Conservation (phyloP, 352 stramenopile species). For the Saprolegnia diclina region DNA sequence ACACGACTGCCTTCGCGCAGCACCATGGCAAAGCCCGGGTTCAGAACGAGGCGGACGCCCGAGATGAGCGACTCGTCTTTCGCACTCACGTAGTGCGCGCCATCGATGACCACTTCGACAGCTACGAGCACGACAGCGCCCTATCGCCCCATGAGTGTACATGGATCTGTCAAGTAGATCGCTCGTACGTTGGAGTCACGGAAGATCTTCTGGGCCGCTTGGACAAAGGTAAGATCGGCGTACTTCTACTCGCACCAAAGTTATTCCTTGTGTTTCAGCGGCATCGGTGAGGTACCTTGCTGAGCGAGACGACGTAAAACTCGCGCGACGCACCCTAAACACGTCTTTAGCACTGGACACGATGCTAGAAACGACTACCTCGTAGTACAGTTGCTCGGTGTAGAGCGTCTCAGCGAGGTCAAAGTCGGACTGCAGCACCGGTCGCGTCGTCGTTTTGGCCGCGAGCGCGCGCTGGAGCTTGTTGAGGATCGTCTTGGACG, state of each 20-base stretch:
- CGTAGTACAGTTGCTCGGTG: slow-evolving; percentile 56
- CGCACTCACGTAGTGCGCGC: slow-evolving; percentile 30
- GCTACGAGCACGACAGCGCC: slow-evolving; percentile 72
- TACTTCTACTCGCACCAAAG: slow-evolving; percentile 53
- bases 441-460: not conserved
- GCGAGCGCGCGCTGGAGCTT: not conserved
- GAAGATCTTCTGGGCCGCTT: slow-evolving; percentile 56
- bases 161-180: not conserved
- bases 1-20: slow-evolving; percentile 75
- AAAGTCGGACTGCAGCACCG: not conserved
- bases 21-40: slow-evolving; percentile 63
- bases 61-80: slow-evolving; percentile 38
- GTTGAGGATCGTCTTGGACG: not conserved
- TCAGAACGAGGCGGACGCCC: slow-evolving; percentile 69
- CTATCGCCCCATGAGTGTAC: not conserved
- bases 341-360: not conserved
- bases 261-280: too few relatives aligned
- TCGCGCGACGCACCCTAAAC: slow-evolving; percentile 55
- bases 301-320: slow-evolving; percentile 79
- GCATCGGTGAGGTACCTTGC: too few relatives aligned
- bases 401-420: not conserved
- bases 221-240: slow-evolving; percentile 57
- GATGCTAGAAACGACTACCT: not conserved
- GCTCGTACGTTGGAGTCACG: slow-evolving; percentile 30
- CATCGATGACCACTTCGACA: slow-evolving; percentile 64